Evolutionary conservation across 148 eudicot genomes (phyloP), one percentile per base, ranked within the genome.

Genomic region (Salicornia ramosissima): DNA sequence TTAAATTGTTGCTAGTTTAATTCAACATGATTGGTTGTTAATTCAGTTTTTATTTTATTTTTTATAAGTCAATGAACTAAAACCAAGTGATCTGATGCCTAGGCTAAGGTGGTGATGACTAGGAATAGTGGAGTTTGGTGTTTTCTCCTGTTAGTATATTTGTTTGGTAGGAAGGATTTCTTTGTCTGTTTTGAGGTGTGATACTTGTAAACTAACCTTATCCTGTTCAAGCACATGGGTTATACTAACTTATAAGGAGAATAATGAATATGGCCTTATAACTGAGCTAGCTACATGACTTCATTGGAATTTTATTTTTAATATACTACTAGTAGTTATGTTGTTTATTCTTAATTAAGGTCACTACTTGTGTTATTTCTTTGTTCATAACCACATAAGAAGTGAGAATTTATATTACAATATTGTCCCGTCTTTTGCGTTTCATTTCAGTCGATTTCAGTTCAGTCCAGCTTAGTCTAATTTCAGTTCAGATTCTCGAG

Each of bases 151-250:
- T 64, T 58, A 62, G 9, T 57, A 16, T 72, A 28, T 43, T 68
- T 75, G 78, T 68, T 53, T 53, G 61, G 63, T 65, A 67, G 65
- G 56, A 74, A 42, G 47, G 51, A 61, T 65, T 69, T 69, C 15
- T 66, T 46, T 65, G 71, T 70, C 67, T 70, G 67, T 74, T 56
- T 71, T 30, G 66, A 45, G 64, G 70, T 39, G 40, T 67, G 70
- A 18, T 30, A 58, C 55, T 26, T 28, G 68, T 69, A 69, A 45
- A 80, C n/a, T 42, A 64, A 80, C 51, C 64, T 80, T 77, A 77
- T 80, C 78, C 10, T 61, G 55, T 51, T 62, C 58, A 39, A 55
- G 75, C 74, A 76, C 71, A 67, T 67, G 70, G 74, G 46, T 63
- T 62, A 53, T 6, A n/a, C n/a, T n/a, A n/a, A n/a, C n/a, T n/a